Conservation (phyloP, 208 protist species). For the Phytomonas francai region DNA sequence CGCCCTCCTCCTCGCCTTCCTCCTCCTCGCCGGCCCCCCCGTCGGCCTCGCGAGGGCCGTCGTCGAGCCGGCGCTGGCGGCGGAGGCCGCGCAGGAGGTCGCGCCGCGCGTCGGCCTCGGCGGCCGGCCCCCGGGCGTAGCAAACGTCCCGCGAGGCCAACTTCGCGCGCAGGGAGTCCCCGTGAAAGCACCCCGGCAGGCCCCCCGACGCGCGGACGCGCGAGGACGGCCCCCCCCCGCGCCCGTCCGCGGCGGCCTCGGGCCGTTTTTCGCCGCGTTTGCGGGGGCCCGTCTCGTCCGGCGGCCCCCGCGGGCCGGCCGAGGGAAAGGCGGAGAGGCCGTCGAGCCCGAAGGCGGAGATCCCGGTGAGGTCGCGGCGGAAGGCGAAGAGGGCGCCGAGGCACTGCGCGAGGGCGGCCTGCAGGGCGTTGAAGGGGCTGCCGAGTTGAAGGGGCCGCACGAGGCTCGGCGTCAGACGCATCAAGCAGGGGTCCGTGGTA, state of each 20-base stretch:
- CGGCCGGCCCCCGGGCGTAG: too few relatives aligned
- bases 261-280: neutral
- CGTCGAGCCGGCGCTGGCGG: conserved; percentile 12
- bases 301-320: neutral
- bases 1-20: neutral
- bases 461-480: conserved; percentile 61
- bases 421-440: conserved; percentile 57
- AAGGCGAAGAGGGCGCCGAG: conserved; percentile 55
- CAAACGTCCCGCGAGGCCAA: too few relatives aligned
- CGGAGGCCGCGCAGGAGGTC: conserved; percentile 8
- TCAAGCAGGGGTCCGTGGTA: conserved; percentile 56
- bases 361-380: conserved; percentile 55
- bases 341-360: conserved; percentile 59
- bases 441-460: conserved; percentile 34
- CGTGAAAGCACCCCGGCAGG: conserved; percentile 40
- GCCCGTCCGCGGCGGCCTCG: neutral
- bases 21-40: neutral
- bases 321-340: conserved; percentile 24
- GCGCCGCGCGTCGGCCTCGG: conserved; percentile 14
- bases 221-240: conserved; percentile 6
- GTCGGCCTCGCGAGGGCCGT: neutral
- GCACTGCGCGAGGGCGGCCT: conserved; percentile 29
- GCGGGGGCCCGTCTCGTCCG: neutral
- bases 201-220: neutral
- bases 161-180: conserved; percentile 52